Base-by-base conservation (phyloP, 371 early-diverging fungal species). In the Mucor lusitanicus region DNA sequence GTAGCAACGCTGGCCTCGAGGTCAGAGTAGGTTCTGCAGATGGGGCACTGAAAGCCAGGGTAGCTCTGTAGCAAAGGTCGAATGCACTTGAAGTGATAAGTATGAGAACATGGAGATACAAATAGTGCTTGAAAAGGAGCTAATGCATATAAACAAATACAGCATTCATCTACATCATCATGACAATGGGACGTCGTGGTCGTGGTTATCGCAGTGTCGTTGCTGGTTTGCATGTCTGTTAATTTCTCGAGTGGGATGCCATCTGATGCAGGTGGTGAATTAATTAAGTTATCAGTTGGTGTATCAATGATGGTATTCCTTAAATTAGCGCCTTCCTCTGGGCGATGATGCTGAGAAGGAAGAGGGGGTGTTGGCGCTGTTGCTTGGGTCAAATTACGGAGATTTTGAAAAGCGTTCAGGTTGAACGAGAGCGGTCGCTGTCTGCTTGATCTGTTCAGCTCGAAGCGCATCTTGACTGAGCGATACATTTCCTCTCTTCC, bases 31-130 rank as follows among this genome's bases (percentile, higher is more conserved):
- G 95, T 93, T 46, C 98, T 90, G 73, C 97, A 97, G 39, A 97
- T 86, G 30, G 97, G 97, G 73, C 97, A 97, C 67, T 90, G 91
- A 74, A 97, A 96, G 65, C 93, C 92, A 19, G 94, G 87, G 59
- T 87, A 85, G 56, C 82, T 82, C 48, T 87, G 80, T 61, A 96
- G 79, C 27, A 96, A 77, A 3, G 92, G 88, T 55, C 89, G 85
- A 63, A 96, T 92, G 74, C 97, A 97, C 79, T 96, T 96, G 83
- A 91, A 97, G 73, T 97, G 97, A 82, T 92, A 97, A 68, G 93
- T 91, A 74, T 97, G 97, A 17, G 95, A 95, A 72, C 97, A 97
- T 3, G 97, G 97, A 6, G 97, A 92, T 15, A 97, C 86, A 73
- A 97, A 97, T 53, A 97, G 85, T 8, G 97, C 95, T 80, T 97